A percentile compares a stretch with the other conserved stretches of the same genome.
Conservation (phyloP, 2,329 filamentous ascomycete genomes). For the Rutstroemia sp. region DNA sequence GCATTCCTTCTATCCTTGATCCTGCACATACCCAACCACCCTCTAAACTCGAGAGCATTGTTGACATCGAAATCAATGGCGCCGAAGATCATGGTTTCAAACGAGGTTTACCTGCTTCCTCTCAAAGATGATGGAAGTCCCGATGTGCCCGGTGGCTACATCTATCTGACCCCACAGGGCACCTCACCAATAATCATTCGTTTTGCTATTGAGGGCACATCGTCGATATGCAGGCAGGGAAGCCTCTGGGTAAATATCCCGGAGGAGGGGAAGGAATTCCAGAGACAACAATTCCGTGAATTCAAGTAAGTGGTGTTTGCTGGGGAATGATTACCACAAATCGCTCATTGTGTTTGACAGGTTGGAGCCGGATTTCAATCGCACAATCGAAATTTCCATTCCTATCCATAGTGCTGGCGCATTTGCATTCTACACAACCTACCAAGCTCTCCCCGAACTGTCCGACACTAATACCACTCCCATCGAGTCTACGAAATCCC, state of each 20-base stretch:
- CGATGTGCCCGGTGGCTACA: constrained; percentile 80
- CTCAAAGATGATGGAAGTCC: constrained; percentile 92
- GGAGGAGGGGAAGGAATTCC: constrained; percentile 65
- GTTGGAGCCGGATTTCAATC: constrained; percentile 86
- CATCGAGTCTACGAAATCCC: constrained; percentile 57
- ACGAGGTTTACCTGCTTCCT: constrained; percentile 77
- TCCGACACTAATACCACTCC: constrained; percentile 42
- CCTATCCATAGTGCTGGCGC: constrained; percentile 77
- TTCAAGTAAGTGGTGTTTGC: constrained; percentile 62
- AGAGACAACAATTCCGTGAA: constrained; percentile 72
- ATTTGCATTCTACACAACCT: constrained; percentile 92
- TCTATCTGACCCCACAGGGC: constrained; percentile 75
- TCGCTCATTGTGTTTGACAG: constrained; percentile 36
- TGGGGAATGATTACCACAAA: too few relatives aligned
- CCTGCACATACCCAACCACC: too few relatives aligned
- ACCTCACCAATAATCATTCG: constrained; percentile 71
- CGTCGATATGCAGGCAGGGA: constrained; percentile 89
- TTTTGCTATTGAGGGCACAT: constrained; percentile 89
- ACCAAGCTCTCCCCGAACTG: constrained; percentile 73
- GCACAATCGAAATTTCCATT: constrained; percentile 81
- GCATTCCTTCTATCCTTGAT: not conserved
- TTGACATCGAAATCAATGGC: constrained; percentile 36
- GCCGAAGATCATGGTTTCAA: constrained; percentile 55
- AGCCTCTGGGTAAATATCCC: constrained; percentile 97
- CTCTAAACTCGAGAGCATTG: not conserved